Conservation (phyloP, 148 eudicot genomes). For the Arctostaphylos glauca region DNA sequence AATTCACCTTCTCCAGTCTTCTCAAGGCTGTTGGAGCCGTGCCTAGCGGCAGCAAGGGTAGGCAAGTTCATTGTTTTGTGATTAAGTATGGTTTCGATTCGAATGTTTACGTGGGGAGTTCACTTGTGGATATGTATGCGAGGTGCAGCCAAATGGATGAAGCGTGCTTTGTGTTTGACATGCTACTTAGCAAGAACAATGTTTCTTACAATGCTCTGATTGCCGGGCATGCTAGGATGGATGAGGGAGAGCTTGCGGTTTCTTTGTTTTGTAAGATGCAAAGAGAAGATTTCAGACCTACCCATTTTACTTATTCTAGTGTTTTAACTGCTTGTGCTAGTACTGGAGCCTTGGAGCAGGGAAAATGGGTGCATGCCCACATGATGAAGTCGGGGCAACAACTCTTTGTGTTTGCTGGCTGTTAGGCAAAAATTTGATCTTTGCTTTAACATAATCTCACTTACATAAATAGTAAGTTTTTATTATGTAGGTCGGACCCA, state of each 20-base stretch:
- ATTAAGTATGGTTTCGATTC: constrained; percentile 13
- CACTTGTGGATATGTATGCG: constrained; percentile 25
- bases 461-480: no score
- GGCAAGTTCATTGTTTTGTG: constrained; percentile 20
- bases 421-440: no score
- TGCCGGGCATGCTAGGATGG: constrained; percentile 20
- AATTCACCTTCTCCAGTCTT: constrained; percentile 23
- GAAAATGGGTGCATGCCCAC: constrained; percentile 20
- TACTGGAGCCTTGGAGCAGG: constrained; percentile 24
- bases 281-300: constrained; percentile 14
- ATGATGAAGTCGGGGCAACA: constrained; percentile 20
- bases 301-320: constrained; percentile 23
- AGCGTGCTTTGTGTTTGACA: constrained; percentile 14
- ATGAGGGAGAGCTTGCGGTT: constrained; percentile 20
- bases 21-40: constrained; percentile 25
- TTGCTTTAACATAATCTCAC: no score
- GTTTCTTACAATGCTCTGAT: constrained; percentile 27
- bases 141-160: constrained; percentile 20
- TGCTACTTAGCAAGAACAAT: constrained; percentile 18
- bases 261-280: constrained; percentile 16
- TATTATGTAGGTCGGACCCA: no score
- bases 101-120: constrained; percentile 24
- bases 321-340: constrained; percentile 22
- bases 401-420: constrained; percentile 1
- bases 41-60: constrained; percentile 15